Evolutionary conservation across 306 rosid species (phyloP).

Genomic region (Crataegus laevigata): DNA sequence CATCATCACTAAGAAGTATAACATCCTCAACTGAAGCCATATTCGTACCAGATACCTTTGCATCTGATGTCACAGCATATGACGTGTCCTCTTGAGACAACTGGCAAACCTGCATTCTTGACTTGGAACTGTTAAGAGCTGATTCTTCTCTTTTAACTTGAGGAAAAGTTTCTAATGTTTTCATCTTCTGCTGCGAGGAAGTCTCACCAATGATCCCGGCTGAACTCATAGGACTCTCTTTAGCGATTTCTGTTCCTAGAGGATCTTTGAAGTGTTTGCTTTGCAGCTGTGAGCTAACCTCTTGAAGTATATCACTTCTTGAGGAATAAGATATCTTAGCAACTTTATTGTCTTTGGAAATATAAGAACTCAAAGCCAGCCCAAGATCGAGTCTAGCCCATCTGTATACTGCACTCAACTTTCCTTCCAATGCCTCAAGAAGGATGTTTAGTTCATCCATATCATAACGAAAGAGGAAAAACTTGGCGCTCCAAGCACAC

Average conservation of each 20-base stretch:
- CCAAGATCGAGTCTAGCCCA: conserved; percentile 98
- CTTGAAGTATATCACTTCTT: conserved; percentile 28
- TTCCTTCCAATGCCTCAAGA: conserved; percentile 96
- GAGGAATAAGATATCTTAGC: conserved; percentile 7
- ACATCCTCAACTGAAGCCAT: conserved; percentile 39
- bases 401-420: conserved; percentile 87
- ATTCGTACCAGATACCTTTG: conserved; percentile 30
- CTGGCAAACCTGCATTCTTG: conserved; percentile 31
- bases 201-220: conserved; percentile 26
- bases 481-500: conserved; percentile 68
- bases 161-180: conserved; percentile 25
- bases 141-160: conserved; percentile 39
- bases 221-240: conserved; percentile 24
- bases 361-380: conserved; percentile 59
- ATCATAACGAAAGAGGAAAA: conserved; percentile 93
- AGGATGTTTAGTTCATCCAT: conserved; percentile 67
- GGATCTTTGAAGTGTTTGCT: conserved; percentile 29
- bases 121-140: conserved; percentile 22
- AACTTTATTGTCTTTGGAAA: conserved; percentile 31
- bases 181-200: conserved; percentile 26
- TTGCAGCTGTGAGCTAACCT: conserved; percentile 27
- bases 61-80: conserved; percentile 22
- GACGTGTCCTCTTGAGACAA: conserved; percentile 49
- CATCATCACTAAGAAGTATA: conserved; percentile 82
- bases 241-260: conserved; percentile 30